A percentile compares a stretch with the other conserved stretches of the same genome.
phyloP scores from a whole-genome alignment of 345 rosid species.

The Rhodamnia rubescens region DNA sequence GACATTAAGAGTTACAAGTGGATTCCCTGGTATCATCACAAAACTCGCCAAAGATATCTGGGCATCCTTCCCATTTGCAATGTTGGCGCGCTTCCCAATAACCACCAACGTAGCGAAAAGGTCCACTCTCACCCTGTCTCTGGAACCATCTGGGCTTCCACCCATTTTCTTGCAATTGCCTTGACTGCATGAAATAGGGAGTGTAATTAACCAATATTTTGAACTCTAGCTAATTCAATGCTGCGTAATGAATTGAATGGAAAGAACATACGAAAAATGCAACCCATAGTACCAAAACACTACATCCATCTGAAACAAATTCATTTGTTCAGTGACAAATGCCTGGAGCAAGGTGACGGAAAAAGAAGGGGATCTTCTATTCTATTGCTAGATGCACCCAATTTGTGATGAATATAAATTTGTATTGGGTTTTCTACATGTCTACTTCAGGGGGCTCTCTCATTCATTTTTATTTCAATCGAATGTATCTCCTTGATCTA shows the following conservation, averaged over 20 bases:
- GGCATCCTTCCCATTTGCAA: constrained; percentile 66
- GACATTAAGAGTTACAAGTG: constrained; percentile 12
- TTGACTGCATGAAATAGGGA: constrained; percentile 36
- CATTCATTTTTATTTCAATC: not conserved
- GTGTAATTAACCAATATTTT: not conserved
- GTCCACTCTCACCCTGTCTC: constrained; percentile 41
- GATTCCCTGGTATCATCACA: constrained; percentile 27
- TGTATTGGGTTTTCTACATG: not conserved
- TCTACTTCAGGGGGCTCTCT: not conserved
- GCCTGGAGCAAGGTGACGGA: not conserved
- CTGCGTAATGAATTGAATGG: not conserved
- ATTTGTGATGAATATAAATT: not conserved
- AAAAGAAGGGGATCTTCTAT: not conserved
- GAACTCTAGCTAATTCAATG: not conserved
- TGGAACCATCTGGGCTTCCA: constrained; percentile 91
- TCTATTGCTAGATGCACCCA: not conserved
- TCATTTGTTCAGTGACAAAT: not conserved
- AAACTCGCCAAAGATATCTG: constrained; percentile 72
- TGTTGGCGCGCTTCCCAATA: constrained; percentile 83
- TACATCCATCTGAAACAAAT: not conserved
- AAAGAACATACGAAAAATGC: not conserved
- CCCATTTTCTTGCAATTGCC: constrained; percentile 80
- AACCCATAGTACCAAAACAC: not conserved
- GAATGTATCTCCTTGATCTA: not conserved
- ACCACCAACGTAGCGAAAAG: constrained; percentile 65